These are phyloP conservation scores for Helichrysum umbraculigerum DNA, from an alignment of 129 eudicot genomes.

Conservation along the genomic window DNA sequence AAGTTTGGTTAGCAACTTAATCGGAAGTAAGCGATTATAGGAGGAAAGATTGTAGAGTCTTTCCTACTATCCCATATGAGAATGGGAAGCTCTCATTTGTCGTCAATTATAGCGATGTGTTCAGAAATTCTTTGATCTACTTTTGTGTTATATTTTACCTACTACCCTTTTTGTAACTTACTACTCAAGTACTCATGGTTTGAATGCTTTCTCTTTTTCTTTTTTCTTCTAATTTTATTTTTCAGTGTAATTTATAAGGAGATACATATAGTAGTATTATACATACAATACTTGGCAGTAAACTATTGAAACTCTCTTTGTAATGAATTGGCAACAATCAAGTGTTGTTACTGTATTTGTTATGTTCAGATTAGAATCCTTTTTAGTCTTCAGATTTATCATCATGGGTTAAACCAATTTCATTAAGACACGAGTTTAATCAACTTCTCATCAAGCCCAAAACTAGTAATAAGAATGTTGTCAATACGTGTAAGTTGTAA, in stretches of 20 bases:
- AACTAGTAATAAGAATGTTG: no score
- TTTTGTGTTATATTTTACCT: constrained; percentile 27
- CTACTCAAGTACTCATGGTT: constrained; percentile 8
- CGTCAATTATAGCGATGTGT: constrained; percentile 25
- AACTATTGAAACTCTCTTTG: constrained; percentile 1
- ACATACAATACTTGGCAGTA: constrained; percentile 18
- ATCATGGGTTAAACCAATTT: no score
- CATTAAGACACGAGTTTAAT: no score
- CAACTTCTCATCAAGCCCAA: no score
- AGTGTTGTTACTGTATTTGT: not conserved
- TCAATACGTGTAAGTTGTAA: no score
- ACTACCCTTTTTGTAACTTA: constrained; percentile 31
- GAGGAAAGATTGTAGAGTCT: constrained; percentile 15
- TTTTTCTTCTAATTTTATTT: not conserved
- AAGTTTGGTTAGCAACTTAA: constrained; percentile 11
- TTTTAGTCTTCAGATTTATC: no score
- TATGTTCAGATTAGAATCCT: not conserved
- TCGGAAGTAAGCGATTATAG: constrained; percentile 3
- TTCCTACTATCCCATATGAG: constrained; percentile 14
- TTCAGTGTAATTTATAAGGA: constrained; percentile 24
- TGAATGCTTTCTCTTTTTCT: constrained; percentile 11
- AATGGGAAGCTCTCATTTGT: constrained; percentile 19
- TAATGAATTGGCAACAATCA: constrained; percentile 4
- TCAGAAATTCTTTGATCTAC: constrained; percentile 38
- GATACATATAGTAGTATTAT: constrained; percentile 22